These are phyloP conservation scores for Fraxinus sp. DNA, from an alignment of 305 asterid genomes.

Conservation along the genomic window DNA sequence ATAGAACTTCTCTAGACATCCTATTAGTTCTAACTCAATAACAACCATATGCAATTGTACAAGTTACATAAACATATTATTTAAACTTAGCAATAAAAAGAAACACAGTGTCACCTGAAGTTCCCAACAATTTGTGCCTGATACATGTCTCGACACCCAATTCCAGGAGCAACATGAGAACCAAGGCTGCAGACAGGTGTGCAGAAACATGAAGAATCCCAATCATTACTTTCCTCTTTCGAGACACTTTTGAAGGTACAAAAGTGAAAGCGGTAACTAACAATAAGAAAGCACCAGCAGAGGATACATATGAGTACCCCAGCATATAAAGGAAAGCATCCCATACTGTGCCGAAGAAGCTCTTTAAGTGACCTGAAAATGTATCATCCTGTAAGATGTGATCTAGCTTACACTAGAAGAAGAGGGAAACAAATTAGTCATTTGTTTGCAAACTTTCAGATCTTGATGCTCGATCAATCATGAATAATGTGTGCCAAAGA, in stretches of 20 bases:
- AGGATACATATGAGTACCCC: constrained; percentile 74
- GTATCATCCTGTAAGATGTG: constrained; percentile 87
- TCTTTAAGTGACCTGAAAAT: constrained; percentile 74
- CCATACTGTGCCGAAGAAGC: constrained; percentile 85
- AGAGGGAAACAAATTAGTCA: constrained; percentile 31
- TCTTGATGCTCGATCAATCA: constrained; percentile 14
- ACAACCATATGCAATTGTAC: background rate
- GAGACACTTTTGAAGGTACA: constrained; percentile 84
- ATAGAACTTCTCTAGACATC: background rate
- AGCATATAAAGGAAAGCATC: constrained; percentile 73
- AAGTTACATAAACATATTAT: constrained; percentile 1
- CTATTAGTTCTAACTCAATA: background rate
- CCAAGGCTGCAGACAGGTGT: constrained; percentile 90
- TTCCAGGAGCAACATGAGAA: constrained; percentile 91
- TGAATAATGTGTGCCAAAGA: background rate
- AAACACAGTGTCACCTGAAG: constrained; percentile 55
- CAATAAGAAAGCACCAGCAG: constrained; percentile 65
- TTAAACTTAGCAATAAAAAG: constrained; percentile 5
- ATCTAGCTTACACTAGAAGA: constrained; percentile 85
- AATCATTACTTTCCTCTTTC: constrained; percentile 63
- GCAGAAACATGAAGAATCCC: constrained; percentile 93
- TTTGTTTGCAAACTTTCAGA: background rate
- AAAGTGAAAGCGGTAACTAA: constrained; percentile 67
- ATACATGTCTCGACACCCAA: constrained; percentile 91
- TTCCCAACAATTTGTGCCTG: constrained; percentile 78